Conservation (phyloP, 2,329 filamentous ascomycete genomes). For the Pyrenophora seminiperda region DNA sequence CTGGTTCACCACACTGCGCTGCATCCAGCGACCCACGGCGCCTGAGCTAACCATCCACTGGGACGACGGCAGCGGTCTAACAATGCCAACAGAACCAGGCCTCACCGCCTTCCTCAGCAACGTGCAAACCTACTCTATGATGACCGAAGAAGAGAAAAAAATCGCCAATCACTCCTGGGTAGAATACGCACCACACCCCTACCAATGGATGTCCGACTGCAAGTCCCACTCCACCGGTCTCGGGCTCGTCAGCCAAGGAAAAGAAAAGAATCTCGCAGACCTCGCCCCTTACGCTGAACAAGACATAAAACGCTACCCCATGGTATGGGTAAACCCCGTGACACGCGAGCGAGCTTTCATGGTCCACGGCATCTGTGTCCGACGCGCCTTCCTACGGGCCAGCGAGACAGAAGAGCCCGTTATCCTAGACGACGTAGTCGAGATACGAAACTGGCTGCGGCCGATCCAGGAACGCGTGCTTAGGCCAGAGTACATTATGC, state of each 20-base stretch:
- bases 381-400: slow-evolving; percentile 48
- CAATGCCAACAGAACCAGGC: slow-evolving; percentile 52
- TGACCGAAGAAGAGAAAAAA: slow-evolving; percentile 50
- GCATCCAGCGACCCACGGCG: slow-evolving; percentile 47
- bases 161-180: slow-evolving; percentile 54
- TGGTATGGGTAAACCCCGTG: slow-evolving; percentile 55
- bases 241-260: slow-evolving; percentile 48
- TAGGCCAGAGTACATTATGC: slow-evolving; percentile 52
- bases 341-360: slow-evolving; percentile 43
- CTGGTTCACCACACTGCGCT: slow-evolving; percentile 52
- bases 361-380: slow-evolving; percentile 6
- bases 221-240: slow-evolving; percentile 51
- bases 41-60: slow-evolving; percentile 49
- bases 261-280: slow-evolving; percentile 48
- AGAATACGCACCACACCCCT: slow-evolving; percentile 55
- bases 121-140: slow-evolving; percentile 50
- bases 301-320: slow-evolving; percentile 52
- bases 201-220: slow-evolving; percentile 46
- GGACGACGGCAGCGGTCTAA: slow-evolving; percentile 52
- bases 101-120: slow-evolving; percentile 54
- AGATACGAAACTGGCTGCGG: slow-evolving; percentile 47
- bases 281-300: slow-evolving; percentile 45
- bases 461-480: slow-evolving; percentile 50
- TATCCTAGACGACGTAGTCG: slow-evolving; percentile 47
- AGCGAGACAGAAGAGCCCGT: slow-evolving; percentile 44